Conservation (phyloP, 371 early-diverging fungal species). For the Lichtheimia ramosa region DNA sequence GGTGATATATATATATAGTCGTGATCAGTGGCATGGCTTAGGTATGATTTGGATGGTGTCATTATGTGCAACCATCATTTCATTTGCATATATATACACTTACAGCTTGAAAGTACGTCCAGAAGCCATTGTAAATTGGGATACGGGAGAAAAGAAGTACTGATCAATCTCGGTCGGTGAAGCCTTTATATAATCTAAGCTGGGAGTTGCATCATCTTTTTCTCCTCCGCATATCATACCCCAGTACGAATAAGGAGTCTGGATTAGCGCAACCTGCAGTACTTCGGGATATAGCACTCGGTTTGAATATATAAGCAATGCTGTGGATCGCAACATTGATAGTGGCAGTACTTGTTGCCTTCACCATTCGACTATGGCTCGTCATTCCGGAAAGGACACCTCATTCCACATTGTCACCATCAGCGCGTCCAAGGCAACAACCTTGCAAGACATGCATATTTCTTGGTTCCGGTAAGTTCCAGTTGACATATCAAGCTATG, state of each 20-base stretch:
- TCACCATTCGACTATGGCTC: too few relatives aligned
- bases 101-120: slow-evolving; percentile 19
- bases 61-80: not conserved
- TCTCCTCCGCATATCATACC: too few relatives aligned
- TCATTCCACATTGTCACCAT: too few relatives aligned
- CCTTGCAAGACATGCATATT: slow-evolving; percentile 37
- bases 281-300: too few relatives aligned
- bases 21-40: too few relatives aligned
- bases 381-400: too few relatives aligned
- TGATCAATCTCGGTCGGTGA: not conserved
- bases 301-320: too few relatives aligned
- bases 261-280: too few relatives aligned
- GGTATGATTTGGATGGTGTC: too few relatives aligned
- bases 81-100: not conserved
- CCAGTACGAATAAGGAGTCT: too few relatives aligned
- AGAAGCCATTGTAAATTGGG: slow-evolving; percentile 12
- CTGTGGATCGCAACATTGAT: too few relatives aligned
- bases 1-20: not conserved
- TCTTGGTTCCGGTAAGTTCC: slow-evolving; percentile 43
- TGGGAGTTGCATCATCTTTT: slow-evolving; percentile 5
- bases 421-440: not conserved
- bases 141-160: not conserved
- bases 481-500: not conserved
- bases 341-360: too few relatives aligned
- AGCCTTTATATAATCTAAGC: not conserved